Evolutionary conservation across 1,139 yeast genomes (phyloP), one percentile per base, ranked within the genome.

Genomic region (Fermentozyma sake): DNA sequence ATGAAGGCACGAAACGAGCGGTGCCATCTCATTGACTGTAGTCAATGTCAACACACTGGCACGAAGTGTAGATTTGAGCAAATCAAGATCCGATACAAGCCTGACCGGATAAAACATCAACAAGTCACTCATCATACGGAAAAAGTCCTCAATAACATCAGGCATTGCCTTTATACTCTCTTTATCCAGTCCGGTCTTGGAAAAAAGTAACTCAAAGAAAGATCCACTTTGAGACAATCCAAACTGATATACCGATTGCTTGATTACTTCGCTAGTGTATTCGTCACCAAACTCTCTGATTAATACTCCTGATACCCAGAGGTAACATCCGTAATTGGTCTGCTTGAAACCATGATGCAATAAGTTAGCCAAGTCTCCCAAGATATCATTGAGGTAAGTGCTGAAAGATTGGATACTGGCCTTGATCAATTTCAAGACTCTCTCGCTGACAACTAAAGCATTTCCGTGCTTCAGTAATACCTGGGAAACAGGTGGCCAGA

Each of bases 281-380:
- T 75, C 84, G 48, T 78, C 85, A 16, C 84, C 81, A 54, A 72
- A 87, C 38, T 84, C 93, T 35, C 86, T 74, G 29, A 89, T 75
- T 16, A 86, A 61, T 4, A 84, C 72, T 4, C 96, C 96, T 3
- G 95, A 80, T 11, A 85, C 93, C 93, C 95, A 89, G 33, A 89
- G 60, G 49, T 81, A 89, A 51, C 95, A 84, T 2, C 96, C 96
- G 46, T 61, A 75, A 23, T 77, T 74, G 18, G 80, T 80, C 25
- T 61, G 58, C 26, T 76, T 68, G 58, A 86, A 89, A 5, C 93
- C 91, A 22, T 68, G 66, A 34, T 85, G 67, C 38, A 80, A 61
- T 12, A 72, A 62, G 32, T 65, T 71, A 1, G 87, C 89, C 27
- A 86, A 68, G 8, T 74, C 65, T 3, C 79, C 74, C 18, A 89